These are phyloP conservation scores for Globisporangium echinulatum DNA, from an alignment of 352 stramenopile genomes.

Conservation along the genomic window DNA sequence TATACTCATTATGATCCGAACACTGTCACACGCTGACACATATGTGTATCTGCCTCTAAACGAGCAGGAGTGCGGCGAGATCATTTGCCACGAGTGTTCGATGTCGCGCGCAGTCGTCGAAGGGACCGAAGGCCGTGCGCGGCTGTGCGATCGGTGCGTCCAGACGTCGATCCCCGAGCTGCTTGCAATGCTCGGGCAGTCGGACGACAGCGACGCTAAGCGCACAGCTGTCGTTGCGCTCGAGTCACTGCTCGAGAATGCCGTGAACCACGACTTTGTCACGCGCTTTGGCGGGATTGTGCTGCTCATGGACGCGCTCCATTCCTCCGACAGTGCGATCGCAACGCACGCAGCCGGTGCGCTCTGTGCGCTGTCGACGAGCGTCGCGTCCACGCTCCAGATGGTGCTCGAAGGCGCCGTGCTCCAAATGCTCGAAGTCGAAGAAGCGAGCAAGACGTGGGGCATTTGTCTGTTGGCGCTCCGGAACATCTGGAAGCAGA, in stretches of 20 bases:
- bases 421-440: slow-evolving; percentile 83
- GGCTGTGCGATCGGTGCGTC: slow-evolving; percentile 81
- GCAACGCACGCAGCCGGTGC: slow-evolving; percentile 67
- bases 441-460: slow-evolving; percentile 71
- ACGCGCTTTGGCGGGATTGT: slow-evolving; percentile 69
- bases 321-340: slow-evolving; percentile 58
- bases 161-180: slow-evolving; percentile 71
- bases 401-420: slow-evolving; percentile 87
- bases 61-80: slow-evolving; percentile 74
- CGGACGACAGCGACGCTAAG: slow-evolving; percentile 51
- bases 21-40: not conserved
- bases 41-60: not conserved
- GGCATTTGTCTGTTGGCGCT: slow-evolving; percentile 74
- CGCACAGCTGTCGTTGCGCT: slow-evolving; percentile 66
- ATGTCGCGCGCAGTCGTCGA: slow-evolving; percentile 82
- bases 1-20: too few relatives aligned
- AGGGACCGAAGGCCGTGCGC: slow-evolving; percentile 65
- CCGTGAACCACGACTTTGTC: slow-evolving; percentile 80
- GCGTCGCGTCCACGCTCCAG: slow-evolving; percentile 72
- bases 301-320: slow-evolving; percentile 61
- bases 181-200: slow-evolving; percentile 39
- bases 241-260: slow-evolving; percentile 82
- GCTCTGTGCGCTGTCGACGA: slow-evolving; percentile 71
- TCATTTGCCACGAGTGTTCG: slow-evolving; percentile 84
- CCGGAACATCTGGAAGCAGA: slow-evolving; percentile 87